A percentile compares a stretch with the other conserved stretches of the same genome.
Conservation (phyloP, 2,329 filamentous ascomycete species). For the Diaporthe sp. region DNA sequence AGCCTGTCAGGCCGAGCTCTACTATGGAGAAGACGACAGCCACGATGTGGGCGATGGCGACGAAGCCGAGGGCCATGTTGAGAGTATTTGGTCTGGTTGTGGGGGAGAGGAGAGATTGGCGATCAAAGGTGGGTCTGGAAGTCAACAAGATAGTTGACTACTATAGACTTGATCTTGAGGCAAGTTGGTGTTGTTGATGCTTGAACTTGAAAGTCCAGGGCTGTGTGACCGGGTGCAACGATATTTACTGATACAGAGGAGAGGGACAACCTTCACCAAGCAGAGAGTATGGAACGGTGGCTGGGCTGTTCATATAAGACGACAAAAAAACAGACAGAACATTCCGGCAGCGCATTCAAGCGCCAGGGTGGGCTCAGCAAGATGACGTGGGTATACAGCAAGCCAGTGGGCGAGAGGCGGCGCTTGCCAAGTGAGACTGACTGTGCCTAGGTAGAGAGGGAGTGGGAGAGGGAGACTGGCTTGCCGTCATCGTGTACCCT, state of each 20-base stretch:
- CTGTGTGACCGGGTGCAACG: background rate
- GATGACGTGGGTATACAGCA: constrained; percentile 32
- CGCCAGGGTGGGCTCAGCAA: constrained; percentile 32
- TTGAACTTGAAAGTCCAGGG: constrained; percentile 8
- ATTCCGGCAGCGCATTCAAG: constrained; percentile 2
- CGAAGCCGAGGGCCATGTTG: constrained; percentile 67
- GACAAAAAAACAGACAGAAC: background rate
- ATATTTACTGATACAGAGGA: constrained; percentile 1
- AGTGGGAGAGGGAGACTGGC: background rate
- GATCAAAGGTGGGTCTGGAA: background rate
- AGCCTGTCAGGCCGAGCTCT: constrained; percentile 80
- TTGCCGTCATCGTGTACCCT: constrained; percentile 3
- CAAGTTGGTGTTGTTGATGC: background rate
- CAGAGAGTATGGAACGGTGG: background rate
- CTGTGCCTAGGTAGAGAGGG: background rate
- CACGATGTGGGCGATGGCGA: constrained; percentile 74
- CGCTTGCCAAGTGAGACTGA: constrained; percentile 13
- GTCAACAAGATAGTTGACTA: background rate
- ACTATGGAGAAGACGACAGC: constrained; percentile 79
- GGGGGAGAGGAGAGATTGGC: background rate
- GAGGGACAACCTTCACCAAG: background rate
- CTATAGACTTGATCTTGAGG: background rate
- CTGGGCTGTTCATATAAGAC: constrained; percentile 24
- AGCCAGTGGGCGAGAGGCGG: constrained; percentile 15
- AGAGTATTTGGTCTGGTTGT: constrained; percentile 4